These are phyloP conservation scores for Mycena rebaudengoi DNA, from an alignment of 768 basidiomycete species.

Conservation along the genomic window DNA sequence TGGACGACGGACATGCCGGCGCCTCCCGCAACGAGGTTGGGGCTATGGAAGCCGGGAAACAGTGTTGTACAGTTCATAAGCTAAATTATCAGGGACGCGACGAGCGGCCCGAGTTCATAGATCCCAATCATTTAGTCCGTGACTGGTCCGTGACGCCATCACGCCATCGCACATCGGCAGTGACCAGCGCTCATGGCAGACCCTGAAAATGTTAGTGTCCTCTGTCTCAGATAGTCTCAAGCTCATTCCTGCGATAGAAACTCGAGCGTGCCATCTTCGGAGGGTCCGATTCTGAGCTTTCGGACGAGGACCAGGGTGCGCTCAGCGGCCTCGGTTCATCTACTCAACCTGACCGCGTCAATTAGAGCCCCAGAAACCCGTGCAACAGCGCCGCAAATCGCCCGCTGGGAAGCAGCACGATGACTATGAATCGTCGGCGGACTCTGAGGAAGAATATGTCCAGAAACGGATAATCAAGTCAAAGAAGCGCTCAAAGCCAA, in stretches of 20 bases:
- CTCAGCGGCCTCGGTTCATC: neutral
- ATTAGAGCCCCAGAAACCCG: slow-evolving; percentile 52
- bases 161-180: too few relatives aligned
- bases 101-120: too few relatives aligned
- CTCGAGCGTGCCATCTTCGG: slow-evolving; percentile 83
- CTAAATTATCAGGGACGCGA: too few relatives aligned
- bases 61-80: too few relatives aligned
- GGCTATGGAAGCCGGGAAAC: too few relatives aligned
- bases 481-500: slow-evolving; percentile 42
- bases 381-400: slow-evolving; percentile 45
- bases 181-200: slow-evolving; percentile 22
- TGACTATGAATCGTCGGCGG: slow-evolving; percentile 61
- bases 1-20: neutral
- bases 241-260: slow-evolving; percentile 27
- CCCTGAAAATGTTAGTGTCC: slow-evolving; percentile 32
- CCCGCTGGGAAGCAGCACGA: slow-evolving; percentile 56
- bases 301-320: slow-evolving; percentile 72
- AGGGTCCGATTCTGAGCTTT: slow-evolving; percentile 85
- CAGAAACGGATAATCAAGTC: slow-evolving; percentile 43
- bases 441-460: slow-evolving; percentile 61
- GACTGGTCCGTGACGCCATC: too few relatives aligned
- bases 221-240: neutral
- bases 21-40: too few relatives aligned
- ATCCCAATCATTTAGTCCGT: too few relatives aligned
- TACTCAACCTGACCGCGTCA: slow-evolving; percentile 13